A percentile compares a stretch with the other conserved stretches of the same genome.
Evolutionary conservation across 2,329 filamentous ascomycete species (phyloP).

Genomic region (Hymenoscyphus repandus): DNA sequence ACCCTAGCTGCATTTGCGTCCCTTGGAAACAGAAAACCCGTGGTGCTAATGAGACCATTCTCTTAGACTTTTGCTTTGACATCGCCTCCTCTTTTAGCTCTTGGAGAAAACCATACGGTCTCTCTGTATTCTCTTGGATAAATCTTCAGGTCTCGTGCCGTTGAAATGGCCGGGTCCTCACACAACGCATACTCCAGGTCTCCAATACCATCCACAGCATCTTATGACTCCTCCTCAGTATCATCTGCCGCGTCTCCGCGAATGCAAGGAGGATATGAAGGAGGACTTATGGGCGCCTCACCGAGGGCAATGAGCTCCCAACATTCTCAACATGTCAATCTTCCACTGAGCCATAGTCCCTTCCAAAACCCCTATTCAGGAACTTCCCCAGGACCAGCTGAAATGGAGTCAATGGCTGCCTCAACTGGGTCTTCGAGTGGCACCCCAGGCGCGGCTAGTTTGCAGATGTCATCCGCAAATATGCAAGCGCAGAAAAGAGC

Average conservation of each 20-base stretch:
- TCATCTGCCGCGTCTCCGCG: slow-evolving; percentile 57
- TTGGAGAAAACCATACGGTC: background rate
- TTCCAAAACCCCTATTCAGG: slow-evolving; percentile 28
- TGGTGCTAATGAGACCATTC: slow-evolving; percentile 22
- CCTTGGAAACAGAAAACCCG: slow-evolving; percentile 6
- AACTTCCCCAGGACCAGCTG: slow-evolving; percentile 34
- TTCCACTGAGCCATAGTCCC: slow-evolving; percentile 32
- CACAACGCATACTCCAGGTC: slow-evolving; percentile 57
- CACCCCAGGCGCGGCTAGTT: slow-evolving; percentile 43
- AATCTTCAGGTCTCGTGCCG: slow-evolving; percentile 14
- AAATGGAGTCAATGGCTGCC: slow-evolving; percentile 57
- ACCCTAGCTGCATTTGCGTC: slow-evolving; percentile 5
- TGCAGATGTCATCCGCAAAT: slow-evolving; percentile 37
- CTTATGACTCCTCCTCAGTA: slow-evolving; percentile 60
- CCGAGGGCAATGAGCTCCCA: slow-evolving; percentile 44
- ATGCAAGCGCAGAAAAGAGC: slow-evolving; percentile 81
- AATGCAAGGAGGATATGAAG: slow-evolving; percentile 46
- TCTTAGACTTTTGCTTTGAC: slow-evolving; percentile 14
- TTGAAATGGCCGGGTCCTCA: slow-evolving; percentile 48
- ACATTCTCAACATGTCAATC: slow-evolving; percentile 48
- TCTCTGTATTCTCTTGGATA: slow-evolving; percentile 12
- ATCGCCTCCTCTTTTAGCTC: slow-evolving; percentile 9
- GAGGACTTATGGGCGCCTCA: slow-evolving; percentile 47
- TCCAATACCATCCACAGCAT: slow-evolving; percentile 55
- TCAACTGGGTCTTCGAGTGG: slow-evolving; percentile 52